Evolutionary conservation across 331 rosid genomes (phyloP).

Genomic region (Cydonia oblonga): DNA sequence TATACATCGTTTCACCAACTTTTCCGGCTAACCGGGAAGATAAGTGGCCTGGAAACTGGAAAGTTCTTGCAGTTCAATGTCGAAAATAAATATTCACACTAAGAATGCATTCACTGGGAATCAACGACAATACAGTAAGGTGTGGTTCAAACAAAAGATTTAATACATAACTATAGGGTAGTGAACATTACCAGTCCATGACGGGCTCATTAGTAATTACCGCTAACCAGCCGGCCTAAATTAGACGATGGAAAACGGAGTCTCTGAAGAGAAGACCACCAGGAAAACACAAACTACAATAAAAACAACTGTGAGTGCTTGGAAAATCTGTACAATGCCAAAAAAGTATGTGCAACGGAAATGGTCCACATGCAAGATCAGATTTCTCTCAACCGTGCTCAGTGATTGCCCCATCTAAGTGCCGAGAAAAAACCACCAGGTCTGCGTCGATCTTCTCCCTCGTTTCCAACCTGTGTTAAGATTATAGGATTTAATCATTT

Average conservation of each 20-base stretch:
- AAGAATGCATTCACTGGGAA: neutral
- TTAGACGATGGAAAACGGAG: neutral
- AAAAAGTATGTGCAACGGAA: slow-evolving; percentile 7
- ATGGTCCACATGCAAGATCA: neutral
- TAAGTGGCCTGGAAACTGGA: neutral
- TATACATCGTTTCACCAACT: neutral
- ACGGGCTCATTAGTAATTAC: neutral
- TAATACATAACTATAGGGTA: neutral
- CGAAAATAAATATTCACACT: neutral
- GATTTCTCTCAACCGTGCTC: slow-evolving; percentile 7
- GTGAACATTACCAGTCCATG: neutral
- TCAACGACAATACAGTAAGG: neutral
- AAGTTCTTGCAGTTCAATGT: neutral
- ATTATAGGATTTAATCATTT: neutral
- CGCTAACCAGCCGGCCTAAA: neutral
- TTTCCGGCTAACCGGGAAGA: neutral
- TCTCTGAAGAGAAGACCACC: neutral
- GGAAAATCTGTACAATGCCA: slow-evolving; percentile 38
- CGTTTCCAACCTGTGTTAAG: slow-evolving; percentile 38
- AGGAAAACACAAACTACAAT: neutral
- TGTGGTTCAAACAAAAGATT: neutral
- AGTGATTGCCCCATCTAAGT: slow-evolving; percentile 43
- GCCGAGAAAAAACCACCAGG: slow-evolving; percentile 55
- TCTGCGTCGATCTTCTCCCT: slow-evolving; percentile 31
- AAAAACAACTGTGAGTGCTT: neutral